A percentile compares a stretch with the other conserved stretches of the same genome.
phyloP scores from a whole-genome alignment of 1,284 basidiomycete genomes.

The Ganoderma resinaceum region DNA sequence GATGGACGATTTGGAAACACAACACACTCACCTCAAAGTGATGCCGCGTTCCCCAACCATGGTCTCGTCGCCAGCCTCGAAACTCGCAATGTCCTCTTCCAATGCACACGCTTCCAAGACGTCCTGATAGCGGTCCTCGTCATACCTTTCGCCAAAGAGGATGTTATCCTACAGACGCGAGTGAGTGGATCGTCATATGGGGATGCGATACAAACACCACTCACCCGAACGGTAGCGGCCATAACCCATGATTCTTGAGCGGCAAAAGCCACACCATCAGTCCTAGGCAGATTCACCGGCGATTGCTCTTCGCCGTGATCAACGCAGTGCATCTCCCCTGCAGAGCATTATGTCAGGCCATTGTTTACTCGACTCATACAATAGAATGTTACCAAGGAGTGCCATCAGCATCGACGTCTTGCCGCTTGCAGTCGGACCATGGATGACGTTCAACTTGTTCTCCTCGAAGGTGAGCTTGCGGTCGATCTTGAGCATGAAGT shows the following conservation, averaged over 20 bases:
- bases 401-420: slow-evolving; percentile 61
- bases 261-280: slow-evolving; percentile 68
- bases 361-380: background rate
- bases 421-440: slow-evolving; percentile 64
- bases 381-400: slow-evolving; percentile 47
- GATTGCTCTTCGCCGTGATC: slow-evolving; percentile 57
- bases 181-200: background rate
- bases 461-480: slow-evolving; percentile 61
- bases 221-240: slow-evolving; percentile 53
- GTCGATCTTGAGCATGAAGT: slow-evolving; percentile 56
- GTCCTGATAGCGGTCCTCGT: slow-evolving; percentile 51
- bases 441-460: slow-evolving; percentile 64
- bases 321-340: slow-evolving; percentile 65
- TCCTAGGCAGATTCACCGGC: slow-evolving; percentile 64
- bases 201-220: background rate
- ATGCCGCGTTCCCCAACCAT: slow-evolving; percentile 32
- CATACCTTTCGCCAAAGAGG: slow-evolving; percentile 47
- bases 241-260: slow-evolving; percentile 80
- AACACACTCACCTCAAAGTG: slow-evolving; percentile 68
- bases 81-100: slow-evolving; percentile 41
- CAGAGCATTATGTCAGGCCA: background rate
- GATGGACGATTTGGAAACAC: background rate
- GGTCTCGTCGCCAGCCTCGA: slow-evolving; percentile 1
- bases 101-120: slow-evolving; percentile 32
- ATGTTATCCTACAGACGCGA: slow-evolving; percentile 46